These are phyloP conservation scores for Marvania coccoides DNA, from an alignment of 139 green algal genomes.

Conservation along the genomic window DNA sequence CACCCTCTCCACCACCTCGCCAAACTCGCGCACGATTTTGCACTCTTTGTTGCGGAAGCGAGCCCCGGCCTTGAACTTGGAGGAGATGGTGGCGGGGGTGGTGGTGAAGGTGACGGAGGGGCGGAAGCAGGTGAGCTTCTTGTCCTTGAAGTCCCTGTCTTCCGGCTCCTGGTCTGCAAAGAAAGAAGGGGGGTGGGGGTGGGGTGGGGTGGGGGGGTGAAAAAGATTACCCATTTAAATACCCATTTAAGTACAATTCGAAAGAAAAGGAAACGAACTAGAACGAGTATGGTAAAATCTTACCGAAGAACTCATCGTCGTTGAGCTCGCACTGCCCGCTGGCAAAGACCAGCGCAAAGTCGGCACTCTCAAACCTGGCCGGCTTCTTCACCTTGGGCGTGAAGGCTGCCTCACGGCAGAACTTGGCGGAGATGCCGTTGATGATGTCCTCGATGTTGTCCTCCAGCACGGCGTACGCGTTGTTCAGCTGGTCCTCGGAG, in stretches of 20 bases:
- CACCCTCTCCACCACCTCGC: conserved; percentile 10
- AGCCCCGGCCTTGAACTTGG: conserved; percentile 4
- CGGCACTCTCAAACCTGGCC: conserved; percentile 10
- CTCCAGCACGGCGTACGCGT: background rate
- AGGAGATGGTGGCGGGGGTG: background rate
- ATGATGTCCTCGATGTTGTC: background rate
- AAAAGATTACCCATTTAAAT: background rate
- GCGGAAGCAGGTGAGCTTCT: conserved; percentile 13
- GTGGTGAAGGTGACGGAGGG: conserved; percentile 6
- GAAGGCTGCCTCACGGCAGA: conserved; percentile 2
- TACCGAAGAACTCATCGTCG: background rate
- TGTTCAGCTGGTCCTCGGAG: background rate
- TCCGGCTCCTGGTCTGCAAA: too few relatives aligned
- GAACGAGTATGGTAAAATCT: background rate
- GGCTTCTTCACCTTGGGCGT: conserved; percentile 8
- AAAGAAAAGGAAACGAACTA: background rate
- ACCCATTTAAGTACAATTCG: too few relatives aligned
- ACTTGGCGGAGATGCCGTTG: background rate
- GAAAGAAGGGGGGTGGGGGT: too few relatives aligned
- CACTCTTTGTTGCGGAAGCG: conserved; percentile 6
- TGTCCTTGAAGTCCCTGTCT: too few relatives aligned
- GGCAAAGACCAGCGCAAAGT: conserved; percentile 9
- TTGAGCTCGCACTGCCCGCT: conserved; percentile 22
- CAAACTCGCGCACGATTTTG: background rate
- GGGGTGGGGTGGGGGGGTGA: background rate